A percentile compares a stretch with the other conserved stretches of the same genome.
phyloP scores from a whole-genome alignment of 2,329 filamentous ascomycete species.

The Xylariaceae sp. region DNA sequence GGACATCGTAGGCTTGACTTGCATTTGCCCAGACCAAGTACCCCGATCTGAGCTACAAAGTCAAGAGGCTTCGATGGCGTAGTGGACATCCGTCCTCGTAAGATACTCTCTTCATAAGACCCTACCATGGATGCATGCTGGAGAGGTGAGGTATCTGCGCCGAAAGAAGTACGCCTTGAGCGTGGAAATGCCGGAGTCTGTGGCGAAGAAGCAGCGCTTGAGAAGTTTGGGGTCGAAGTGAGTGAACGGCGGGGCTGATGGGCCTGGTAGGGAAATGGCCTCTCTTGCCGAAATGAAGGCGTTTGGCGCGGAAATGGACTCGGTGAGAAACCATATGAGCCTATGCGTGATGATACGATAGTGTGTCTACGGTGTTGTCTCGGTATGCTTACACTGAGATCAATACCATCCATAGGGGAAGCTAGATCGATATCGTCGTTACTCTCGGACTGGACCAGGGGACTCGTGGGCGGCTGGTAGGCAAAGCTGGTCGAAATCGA shows the following conservation, averaged over 20 bases:
- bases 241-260: conserved; percentile 76
- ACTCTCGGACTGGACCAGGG: conserved; percentile 82
- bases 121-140: conserved; percentile 95
- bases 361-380: conserved; percentile 61
- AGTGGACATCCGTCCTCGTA: conserved; percentile 94
- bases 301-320: conserved; percentile 28
- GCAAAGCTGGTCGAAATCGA: conserved; percentile 76
- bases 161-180: conserved; percentile 64
- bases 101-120: conserved; percentile 94
- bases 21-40: conserved; percentile 84
- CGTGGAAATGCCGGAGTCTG: conserved; percentile 48
- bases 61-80: conserved; percentile 88
- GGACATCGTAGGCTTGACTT: conserved; percentile 82
- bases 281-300: conserved; percentile 52
- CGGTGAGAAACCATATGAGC: conserved; percentile 38
- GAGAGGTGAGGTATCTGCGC: conserved; percentile 69
- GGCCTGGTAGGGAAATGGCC: conserved; percentile 64
- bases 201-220: conserved; percentile 38
- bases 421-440: conserved; percentile 71
- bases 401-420: conserved; percentile 46
- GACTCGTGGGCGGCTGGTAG: conserved; percentile 86
- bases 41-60: conserved; percentile 92
- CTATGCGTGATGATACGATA: conserved; percentile 57
- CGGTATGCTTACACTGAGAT: conserved; percentile 37
- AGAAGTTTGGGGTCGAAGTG: conserved; percentile 51